A percentile compares a stretch with the other conserved stretches of the same genome.
Evolutionary conservation across 768 basidiomycete genomes (phyloP).

Genomic region (Lentinula sp.): DNA sequence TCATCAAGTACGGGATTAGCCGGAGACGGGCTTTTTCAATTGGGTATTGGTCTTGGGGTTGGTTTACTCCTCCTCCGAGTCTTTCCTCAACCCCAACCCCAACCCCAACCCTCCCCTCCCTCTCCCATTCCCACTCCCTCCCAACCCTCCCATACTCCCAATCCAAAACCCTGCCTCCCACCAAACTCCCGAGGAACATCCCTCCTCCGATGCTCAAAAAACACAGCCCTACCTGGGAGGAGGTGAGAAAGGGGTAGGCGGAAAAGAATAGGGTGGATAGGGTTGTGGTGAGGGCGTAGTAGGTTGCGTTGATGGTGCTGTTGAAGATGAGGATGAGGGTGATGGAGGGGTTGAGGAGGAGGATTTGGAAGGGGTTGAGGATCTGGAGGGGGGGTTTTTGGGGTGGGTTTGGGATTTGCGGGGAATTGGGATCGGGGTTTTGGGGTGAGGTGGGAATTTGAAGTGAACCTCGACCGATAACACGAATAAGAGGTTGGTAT

Average conservation of each 20-base stretch:
- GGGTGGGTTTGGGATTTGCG: conserved; percentile 1
- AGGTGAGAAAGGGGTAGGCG: conserved; percentile 34
- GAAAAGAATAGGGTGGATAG: conserved; percentile 36
- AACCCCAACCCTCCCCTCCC: background rate
- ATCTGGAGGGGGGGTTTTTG: no score
- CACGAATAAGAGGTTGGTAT: conserved; percentile 51
- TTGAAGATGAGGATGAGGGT: conserved; percentile 27
- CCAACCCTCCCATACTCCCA: conserved; percentile 36
- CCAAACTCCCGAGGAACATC: conserved; percentile 33
- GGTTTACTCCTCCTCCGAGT: no score
- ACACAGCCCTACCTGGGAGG: conserved; percentile 50
- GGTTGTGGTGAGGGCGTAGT: conserved; percentile 35
- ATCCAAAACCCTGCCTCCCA: conserved; percentile 43
- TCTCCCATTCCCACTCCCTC: conserved; percentile 16
- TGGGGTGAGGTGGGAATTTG: no score
- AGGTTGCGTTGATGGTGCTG: conserved; percentile 26
- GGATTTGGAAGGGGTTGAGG: conserved; percentile 25
- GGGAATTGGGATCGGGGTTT: no score
- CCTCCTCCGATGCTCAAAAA: conserved; percentile 54
- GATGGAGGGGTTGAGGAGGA: conserved; percentile 33
- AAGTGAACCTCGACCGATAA: conserved; percentile 23
- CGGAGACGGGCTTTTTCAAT: no score
- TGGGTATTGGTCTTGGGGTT: no score
- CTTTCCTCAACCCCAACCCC: no score
- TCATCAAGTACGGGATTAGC: no score